Evolutionary conservation across 192 early-diverging fungal genomes (phyloP).

Genomic region (Rhizoclosmatium globosum): DNA sequence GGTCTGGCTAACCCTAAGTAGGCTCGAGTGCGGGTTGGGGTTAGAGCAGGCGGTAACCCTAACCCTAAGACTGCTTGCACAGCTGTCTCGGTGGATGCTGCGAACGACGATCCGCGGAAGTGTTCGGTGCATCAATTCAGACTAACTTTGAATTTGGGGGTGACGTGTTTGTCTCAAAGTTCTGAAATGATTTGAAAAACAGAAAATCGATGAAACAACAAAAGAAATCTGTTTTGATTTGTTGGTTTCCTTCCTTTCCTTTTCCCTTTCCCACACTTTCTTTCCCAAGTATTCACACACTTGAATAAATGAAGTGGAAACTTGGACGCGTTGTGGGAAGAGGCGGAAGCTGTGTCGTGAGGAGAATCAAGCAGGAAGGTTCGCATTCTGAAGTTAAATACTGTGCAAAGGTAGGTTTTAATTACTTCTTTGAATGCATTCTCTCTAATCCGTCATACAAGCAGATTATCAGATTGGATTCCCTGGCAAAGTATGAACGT

Average conservation of each 20-base stretch:
- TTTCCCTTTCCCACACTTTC: no score
- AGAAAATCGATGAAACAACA: neutral
- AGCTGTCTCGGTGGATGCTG: no score
- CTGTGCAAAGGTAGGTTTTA: slow-evolving; percentile 21
- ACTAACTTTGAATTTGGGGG: neutral
- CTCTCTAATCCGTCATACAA: neutral
- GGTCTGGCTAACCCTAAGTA: neutral
- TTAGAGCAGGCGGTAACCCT: neutral
- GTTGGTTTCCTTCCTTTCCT: no score
- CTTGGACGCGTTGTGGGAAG: neutral
- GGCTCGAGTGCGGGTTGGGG: no score
- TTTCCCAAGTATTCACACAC: no score
- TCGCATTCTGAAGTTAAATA: neutral
- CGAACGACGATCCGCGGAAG: no score
- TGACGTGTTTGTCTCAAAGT: neutral
- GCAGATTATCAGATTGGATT: neutral
- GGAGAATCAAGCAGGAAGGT: neutral
- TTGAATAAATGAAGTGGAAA: slow-evolving; percentile 16
- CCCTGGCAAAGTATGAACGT: slow-evolving; percentile 23
- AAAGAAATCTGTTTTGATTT: no score
- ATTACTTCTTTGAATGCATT: neutral
- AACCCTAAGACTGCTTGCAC: no score
- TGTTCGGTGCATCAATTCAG: no score
- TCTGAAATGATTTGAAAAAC: neutral
- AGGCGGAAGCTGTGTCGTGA: slow-evolving; percentile 21